Base-by-base conservation (phyloP, 352 stramenopile genomes). In the Pythium graminicola region DNA sequence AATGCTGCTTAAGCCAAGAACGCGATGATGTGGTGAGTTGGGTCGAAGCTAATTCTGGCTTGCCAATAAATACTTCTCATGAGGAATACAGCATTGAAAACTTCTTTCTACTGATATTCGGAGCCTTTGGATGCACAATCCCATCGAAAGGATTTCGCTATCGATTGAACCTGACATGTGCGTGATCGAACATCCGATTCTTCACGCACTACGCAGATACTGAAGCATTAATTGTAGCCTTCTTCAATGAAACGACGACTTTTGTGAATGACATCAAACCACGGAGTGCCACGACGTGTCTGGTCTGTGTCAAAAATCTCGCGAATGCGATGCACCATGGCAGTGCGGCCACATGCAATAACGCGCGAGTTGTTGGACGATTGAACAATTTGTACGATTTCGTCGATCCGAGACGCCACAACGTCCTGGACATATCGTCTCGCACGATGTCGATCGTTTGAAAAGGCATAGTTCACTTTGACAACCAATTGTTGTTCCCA, bases 401-500 rank as follows among this genome's bases (percentile, higher is more conserved):
- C 38, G 19, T 64, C 41, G 7, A 65, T 52, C 13, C 69, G 64
- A 6, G 28, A 27, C 0, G 49, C 28, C 0, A 74, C 59, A 4
- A 72, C 17, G 27, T 66, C 57, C 17, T 79, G 70, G 11, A 80
- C 54, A 20, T 69, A 54, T 8, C 47, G 47, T 11, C 35, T 24
- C 2, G 47, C 33, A 20, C 42, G 16, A 14, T 62, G 32, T 2
- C 16, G 14, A n/a, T 57, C 29, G 13, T 65, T 46, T 10, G 64
- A 72, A 20, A 65, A 68, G 1, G 58, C 61, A 10, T 70, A 31
- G 20, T 67, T 48, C 0, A 76, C 42, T 20, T 65, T 38, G 6
- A 78, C 20, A n/a, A 73, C 61, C 0, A 67, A 48, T 2, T 63
- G 62, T 5, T 33, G 35, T 36, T 78, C 59, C 60, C 70, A 67